Evolutionary conservation across 352 stramenopile species (phyloP).

Genomic region (Pythium brachiatum): DNA sequence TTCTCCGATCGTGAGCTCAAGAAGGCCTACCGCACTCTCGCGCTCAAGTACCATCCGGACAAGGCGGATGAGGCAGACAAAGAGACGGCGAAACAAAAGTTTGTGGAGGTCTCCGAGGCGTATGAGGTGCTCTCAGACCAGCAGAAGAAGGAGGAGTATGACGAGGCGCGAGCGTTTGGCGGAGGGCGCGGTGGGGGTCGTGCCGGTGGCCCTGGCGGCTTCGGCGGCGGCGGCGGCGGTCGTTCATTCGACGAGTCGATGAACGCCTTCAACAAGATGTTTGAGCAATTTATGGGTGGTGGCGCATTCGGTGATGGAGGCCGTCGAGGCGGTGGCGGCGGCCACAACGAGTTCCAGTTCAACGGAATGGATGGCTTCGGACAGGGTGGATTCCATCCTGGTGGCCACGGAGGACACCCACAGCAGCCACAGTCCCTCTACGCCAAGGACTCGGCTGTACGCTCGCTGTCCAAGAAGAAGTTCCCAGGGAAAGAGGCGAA

Average conservation of each 20-base stretch:
- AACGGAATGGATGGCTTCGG: slow-evolving; percentile 79
- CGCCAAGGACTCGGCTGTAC: slow-evolving; percentile 56
- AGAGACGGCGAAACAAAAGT: slow-evolving; percentile 87
- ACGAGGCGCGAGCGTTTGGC: slow-evolving; percentile 63
- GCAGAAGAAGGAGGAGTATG: slow-evolving; percentile 88
- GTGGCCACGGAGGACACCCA: slow-evolving; percentile 7
- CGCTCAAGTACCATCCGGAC: slow-evolving; percentile 89
- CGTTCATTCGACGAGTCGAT: slow-evolving; percentile 59
- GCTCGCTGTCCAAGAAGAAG: slow-evolving; percentile 64
- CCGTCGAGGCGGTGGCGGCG: slow-evolving; percentile 36
- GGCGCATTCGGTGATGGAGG: slow-evolving; percentile 29
- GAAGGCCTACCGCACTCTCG: slow-evolving; percentile 86
- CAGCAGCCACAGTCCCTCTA: slow-evolving; percentile 49
- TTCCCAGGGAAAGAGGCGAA: slow-evolving; percentile 65
- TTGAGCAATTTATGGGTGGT: slow-evolving; percentile 81
- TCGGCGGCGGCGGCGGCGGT: slow-evolving; percentile 24
- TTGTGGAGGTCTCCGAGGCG: slow-evolving; percentile 90
- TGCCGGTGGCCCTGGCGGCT: slow-evolving; percentile 28
- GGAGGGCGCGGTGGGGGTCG: slow-evolving; percentile 25
- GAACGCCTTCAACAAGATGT: slow-evolving; percentile 84
- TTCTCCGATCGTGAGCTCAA: slow-evolving; percentile 82
- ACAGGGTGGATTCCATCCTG: slow-evolving; percentile 30
- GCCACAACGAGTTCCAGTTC: slow-evolving; percentile 76
- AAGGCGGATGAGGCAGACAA: slow-evolving; percentile 80
- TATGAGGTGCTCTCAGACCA: slow-evolving; percentile 92